Percentiles rank a stretch among this genome's conserved stretches.
Evolutionary conservation across 2,329 filamentous ascomycete genomes (phyloP).

Genomic region (Mycocentrospora acerina): DNA sequence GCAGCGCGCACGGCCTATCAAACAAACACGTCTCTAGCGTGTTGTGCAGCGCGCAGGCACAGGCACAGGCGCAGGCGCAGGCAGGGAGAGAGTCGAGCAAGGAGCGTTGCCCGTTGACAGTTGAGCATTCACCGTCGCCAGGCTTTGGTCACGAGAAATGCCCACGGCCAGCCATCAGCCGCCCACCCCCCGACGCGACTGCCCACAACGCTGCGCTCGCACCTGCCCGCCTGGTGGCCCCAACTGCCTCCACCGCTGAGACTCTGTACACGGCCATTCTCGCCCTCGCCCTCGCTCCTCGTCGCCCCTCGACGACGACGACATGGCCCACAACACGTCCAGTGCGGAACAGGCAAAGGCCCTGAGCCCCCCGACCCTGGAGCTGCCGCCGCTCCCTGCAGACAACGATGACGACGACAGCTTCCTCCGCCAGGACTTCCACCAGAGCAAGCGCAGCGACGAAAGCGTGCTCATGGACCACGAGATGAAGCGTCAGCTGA

Average conservation of each 20-base stretch:
- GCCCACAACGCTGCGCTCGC: conserved; percentile 16
- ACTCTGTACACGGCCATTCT: conserved; percentile 19
- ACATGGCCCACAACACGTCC: conserved; percentile 30
- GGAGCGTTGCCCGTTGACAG: too few relatives aligned
- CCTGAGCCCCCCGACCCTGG: conserved; percentile 39
- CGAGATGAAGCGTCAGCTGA: conserved; percentile 60
- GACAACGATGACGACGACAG: conserved; percentile 45
- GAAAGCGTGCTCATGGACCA: conserved; percentile 54
- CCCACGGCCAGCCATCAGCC: conserved; percentile 16
- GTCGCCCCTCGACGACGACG: conserved; percentile 10
- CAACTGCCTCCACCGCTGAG: conserved; percentile 27
- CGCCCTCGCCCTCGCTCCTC: conserved; percentile 16
- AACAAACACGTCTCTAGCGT: conserved; percentile 9
- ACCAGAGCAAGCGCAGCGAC: conserved; percentile 38
- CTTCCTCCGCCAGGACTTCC: conserved; percentile 37
- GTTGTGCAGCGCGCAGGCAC: conserved; percentile 4
- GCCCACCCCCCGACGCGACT: conserved; percentile 18
- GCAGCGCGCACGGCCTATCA: conserved; percentile 9
- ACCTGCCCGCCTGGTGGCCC: conserved; percentile 23
- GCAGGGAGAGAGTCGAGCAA: too few relatives aligned
- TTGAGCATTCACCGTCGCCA: conserved; percentile 12
- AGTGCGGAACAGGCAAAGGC: conserved; percentile 35
- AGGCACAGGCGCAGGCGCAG: conserved; percentile 1
- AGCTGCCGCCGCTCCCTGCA: conserved; percentile 44
- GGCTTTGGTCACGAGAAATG: too few relatives aligned